phyloP scores from a whole-genome alignment of 2,329 filamentous ascomycete genomes.

The Colletotrichum sp. region DNA sequence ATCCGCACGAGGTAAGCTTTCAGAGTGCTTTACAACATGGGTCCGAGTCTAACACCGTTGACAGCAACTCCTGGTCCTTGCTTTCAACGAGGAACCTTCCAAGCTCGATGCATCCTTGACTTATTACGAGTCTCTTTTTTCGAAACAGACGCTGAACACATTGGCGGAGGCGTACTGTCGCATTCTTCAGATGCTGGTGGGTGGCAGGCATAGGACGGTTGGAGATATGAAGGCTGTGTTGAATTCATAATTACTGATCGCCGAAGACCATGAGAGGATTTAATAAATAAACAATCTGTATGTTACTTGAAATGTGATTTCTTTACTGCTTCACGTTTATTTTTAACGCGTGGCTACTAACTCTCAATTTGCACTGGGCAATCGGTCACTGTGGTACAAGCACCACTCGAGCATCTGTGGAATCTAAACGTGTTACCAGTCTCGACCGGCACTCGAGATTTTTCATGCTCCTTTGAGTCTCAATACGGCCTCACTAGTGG shows the following conservation, averaged over 20 bases:
- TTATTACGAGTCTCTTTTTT: slow-evolving; percentile 1
- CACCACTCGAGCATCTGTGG: neutral
- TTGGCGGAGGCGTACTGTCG: neutral
- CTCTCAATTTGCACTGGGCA: no score
- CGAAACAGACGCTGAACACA: neutral
- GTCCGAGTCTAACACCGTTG: neutral
- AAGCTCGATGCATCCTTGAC: neutral
- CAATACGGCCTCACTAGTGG: neutral
- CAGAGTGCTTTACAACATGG: neutral
- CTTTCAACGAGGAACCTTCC: neutral
- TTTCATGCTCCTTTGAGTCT: rapidly evolving
- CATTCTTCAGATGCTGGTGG: neutral
- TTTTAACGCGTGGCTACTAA: no score
- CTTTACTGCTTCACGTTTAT: neutral
- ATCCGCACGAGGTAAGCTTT: slow-evolving; percentile 1
- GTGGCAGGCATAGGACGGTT: neutral
- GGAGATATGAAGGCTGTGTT: neutral
- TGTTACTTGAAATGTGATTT: rapidly evolving
- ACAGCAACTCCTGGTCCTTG: neutral
- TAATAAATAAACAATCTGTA: neutral
- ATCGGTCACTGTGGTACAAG: neutral
- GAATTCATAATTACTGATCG: neutral
- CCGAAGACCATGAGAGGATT: neutral
- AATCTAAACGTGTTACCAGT: neutral
- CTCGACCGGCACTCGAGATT: no score